A percentile compares a stretch with the other conserved stretches of the same genome.
These are phyloP conservation scores for Xylariaceae sp. DNA, from an alignment of 2,329 filamentous ascomycete species.

Conservation along the genomic window DNA sequence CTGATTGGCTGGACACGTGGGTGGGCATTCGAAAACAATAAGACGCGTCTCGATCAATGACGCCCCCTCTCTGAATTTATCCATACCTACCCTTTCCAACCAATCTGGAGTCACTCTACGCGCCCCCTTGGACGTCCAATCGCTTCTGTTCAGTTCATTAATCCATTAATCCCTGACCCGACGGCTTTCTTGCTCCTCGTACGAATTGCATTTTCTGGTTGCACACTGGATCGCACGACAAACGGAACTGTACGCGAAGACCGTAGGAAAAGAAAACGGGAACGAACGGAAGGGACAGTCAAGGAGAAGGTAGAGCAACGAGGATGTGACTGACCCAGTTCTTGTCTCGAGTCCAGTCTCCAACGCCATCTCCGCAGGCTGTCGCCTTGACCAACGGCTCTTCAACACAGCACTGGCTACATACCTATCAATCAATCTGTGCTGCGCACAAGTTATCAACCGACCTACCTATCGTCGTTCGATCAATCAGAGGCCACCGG, in stretches of 20 bases:
- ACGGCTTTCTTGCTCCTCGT: conserved; percentile 12
- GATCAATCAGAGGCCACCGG: background rate
- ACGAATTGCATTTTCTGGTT: conserved; percentile 15
- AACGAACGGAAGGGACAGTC: background rate
- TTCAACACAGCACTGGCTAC: background rate
- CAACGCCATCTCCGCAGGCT: background rate
- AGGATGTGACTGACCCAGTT: conserved; percentile 1
- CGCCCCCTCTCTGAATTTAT: conserved; percentile 4
- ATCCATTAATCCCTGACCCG: conserved; percentile 18
- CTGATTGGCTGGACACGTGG: conserved; percentile 18
- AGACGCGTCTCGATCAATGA: conserved; percentile 11
- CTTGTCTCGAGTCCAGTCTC: conserved; percentile 1
- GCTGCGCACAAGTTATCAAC: background rate
- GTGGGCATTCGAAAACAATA: conserved; percentile 16
- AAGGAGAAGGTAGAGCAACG: background rate
- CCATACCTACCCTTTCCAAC: conserved; percentile 5
- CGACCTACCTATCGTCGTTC: background rate
- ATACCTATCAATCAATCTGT: background rate
- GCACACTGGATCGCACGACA: conserved; percentile 14
- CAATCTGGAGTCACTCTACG: conserved; percentile 20
- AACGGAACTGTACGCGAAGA: conserved; percentile 6
- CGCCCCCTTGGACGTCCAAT: conserved; percentile 17
- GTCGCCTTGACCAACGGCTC: background rate
- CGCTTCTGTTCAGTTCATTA: conserved; percentile 14
- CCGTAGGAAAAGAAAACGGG: background rate